Evolutionary conservation across 225 moss, liverwort and hornwort genomes (phyloP).

Genomic region (Ulota crispa): DNA sequence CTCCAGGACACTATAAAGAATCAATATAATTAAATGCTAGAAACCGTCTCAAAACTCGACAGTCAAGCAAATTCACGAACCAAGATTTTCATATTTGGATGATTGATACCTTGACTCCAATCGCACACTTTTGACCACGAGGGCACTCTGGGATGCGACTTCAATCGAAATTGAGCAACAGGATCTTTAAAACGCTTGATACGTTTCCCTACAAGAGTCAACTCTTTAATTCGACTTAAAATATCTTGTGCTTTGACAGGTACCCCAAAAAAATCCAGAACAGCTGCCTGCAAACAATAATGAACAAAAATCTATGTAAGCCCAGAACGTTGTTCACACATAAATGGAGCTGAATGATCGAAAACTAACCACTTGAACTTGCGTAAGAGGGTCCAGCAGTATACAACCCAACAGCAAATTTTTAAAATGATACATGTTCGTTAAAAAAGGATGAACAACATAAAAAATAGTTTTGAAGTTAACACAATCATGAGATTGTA

Average conservation of each 20-base stretch:
- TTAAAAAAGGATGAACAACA: background rate
- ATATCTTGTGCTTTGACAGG: conserved; percentile 98
- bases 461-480: background rate
- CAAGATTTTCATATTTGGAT: background rate
- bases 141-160: conserved; percentile 80
- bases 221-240: conserved; percentile 78
- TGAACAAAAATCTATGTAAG: conserved; percentile 2
- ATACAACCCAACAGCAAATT: background rate
- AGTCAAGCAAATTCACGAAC: background rate
- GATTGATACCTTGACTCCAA: conserved; percentile 86
- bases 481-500: background rate
- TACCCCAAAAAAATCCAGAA: conserved; percentile 94
- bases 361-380: background rate
- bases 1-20: background rate
- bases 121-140: conserved; percentile 90
- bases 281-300: conserved; percentile 73
- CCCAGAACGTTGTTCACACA: conserved; percentile 1
- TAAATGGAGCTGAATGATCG: background rate
- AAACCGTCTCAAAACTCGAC: background rate
- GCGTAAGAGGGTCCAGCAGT: background rate
- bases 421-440: background rate
- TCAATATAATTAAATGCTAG: background rate
- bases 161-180: conserved; percentile 89
- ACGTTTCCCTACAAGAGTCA: conserved; percentile 81
- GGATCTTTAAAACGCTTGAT: conserved; percentile 90